These are phyloP conservation scores for Celoporthe dispersa DNA, from an alignment of 2,329 filamentous ascomycete genomes.

Conservation along the genomic window DNA sequence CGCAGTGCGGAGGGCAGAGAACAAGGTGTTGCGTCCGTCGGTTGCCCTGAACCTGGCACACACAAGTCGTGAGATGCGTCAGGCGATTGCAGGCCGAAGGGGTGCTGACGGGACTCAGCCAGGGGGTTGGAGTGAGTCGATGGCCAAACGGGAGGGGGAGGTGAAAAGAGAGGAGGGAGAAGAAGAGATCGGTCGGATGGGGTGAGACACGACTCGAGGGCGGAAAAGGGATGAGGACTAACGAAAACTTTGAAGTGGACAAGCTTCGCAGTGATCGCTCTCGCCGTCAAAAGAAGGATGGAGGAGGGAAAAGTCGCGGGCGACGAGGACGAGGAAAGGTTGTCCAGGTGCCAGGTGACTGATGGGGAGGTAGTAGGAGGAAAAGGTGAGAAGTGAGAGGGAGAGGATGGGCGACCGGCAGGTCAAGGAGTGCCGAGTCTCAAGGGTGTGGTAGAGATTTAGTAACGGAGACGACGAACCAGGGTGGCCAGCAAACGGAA, in stretches of 20 bases:
- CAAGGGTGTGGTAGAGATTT: slow-evolving; percentile 24
- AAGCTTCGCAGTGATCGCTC: slow-evolving; percentile 24
- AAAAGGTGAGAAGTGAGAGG: slow-evolving; percentile 8
- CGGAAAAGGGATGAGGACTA: slow-evolving; percentile 13
- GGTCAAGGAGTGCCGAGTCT: slow-evolving; percentile 28
- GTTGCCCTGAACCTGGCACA: slow-evolving; percentile 24
- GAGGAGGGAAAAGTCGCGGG: slow-evolving; percentile 22
- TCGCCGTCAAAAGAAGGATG: slow-evolving; percentile 20
- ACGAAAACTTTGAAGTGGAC: slow-evolving; percentile 19
- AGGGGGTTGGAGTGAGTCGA: background rate
- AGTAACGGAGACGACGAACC: slow-evolving; percentile 23
- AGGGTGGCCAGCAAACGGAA: slow-evolving; percentile 21
- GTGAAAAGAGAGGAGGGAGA: background rate
- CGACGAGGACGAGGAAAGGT: slow-evolving; percentile 23
- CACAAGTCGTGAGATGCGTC: slow-evolving; percentile 18
- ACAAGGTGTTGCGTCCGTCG: slow-evolving; percentile 18
- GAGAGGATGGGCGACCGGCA: slow-evolving; percentile 13
- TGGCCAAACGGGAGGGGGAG: slow-evolving; percentile 6
- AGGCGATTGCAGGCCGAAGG: slow-evolving; percentile 20
- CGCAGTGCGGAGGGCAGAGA: slow-evolving; percentile 8
- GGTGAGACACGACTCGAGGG: slow-evolving; percentile 30
- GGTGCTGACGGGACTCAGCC: slow-evolving; percentile 6
- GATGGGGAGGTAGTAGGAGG: slow-evolving; percentile 18
- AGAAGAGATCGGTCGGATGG: background rate
- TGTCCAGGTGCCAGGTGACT: slow-evolving; percentile 25